These are phyloP conservation scores for Chrysanthemum lavandulifolium DNA, from an alignment of 129 eudicot genomes.

Conservation along the genomic window DNA sequence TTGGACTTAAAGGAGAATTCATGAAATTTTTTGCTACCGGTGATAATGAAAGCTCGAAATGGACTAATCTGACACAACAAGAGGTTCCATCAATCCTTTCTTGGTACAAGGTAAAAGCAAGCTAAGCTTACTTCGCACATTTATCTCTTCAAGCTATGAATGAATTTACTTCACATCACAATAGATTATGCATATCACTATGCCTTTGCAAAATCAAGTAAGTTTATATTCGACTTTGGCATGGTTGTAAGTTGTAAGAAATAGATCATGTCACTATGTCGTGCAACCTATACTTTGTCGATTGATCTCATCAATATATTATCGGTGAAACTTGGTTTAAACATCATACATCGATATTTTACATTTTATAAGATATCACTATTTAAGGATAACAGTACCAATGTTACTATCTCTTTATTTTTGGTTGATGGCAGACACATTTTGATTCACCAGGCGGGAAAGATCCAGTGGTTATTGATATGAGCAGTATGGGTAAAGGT, in stretches of 20 bases:
- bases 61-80: constrained; percentile 57
- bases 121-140: neutral
- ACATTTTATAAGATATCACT: neutral
- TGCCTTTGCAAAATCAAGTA: too few relatives aligned
- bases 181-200: too few relatives aligned
- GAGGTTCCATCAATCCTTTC: constrained; percentile 54
- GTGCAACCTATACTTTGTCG: too few relatives aligned
- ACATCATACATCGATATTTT: too few relatives aligned
- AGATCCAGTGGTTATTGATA: constrained; percentile 75
- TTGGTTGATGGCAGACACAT: constrained; percentile 54
- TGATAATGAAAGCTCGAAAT: constrained; percentile 37
- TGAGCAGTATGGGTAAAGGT: constrained; percentile 94
- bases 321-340: too few relatives aligned
- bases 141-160: neutral
- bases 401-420: neutral
- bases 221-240: too few relatives aligned
- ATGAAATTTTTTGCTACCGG: constrained; percentile 44
- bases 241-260: too few relatives aligned
- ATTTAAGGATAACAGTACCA: neutral
- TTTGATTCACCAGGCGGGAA: constrained; percentile 73
- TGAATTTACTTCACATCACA: neutral
- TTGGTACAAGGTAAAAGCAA: constrained; percentile 85
- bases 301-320: neutral
- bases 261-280: too few relatives aligned
- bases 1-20: constrained; percentile 87